Evolutionary conservation across 2,329 filamentous ascomycete genomes (phyloP).

Genomic region (Colletotrichum cuscutae): DNA sequence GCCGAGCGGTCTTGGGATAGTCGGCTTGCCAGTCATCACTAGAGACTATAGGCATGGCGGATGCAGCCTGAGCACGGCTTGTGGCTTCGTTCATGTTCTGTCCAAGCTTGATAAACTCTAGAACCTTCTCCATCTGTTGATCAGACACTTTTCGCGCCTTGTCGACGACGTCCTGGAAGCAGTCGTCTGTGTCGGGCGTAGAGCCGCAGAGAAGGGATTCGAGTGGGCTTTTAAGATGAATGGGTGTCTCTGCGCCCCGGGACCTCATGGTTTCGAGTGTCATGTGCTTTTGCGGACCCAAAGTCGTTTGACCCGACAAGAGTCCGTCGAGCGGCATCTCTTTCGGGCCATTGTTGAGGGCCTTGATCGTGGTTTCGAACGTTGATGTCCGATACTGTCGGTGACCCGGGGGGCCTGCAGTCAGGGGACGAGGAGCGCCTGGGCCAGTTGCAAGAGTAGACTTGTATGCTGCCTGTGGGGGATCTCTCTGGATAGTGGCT

Average conservation of each 20-base stretch:
- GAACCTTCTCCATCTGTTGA: background rate
- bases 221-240: background rate
- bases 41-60: background rate
- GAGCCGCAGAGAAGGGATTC: conserved; percentile 1
- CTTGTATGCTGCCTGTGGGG: conserved; percentile 31
- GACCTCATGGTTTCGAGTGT: background rate
- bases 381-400: conserved; percentile 59
- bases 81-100: background rate
- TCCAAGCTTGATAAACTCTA: background rate
- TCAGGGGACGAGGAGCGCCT: conserved; percentile 61
- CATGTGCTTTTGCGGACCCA: conserved; percentile 36
- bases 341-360: conserved; percentile 43
- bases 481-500: conserved; percentile 9
- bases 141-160: conserved; percentile 10
- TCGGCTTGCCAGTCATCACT: conserved; percentile 40
- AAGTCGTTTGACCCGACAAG: conserved; percentile 35
- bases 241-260: conserved; percentile 13
- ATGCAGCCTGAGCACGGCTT: background rate
- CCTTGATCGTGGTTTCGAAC: conserved; percentile 51
- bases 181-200: background rate
- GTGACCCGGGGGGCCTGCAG: conserved; percentile 65
- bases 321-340: conserved; percentile 38
- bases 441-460: conserved; percentile 44
- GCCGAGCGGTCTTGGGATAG: conserved; percentile 27
- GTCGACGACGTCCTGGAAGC: conserved; percentile 3